A percentile compares a stretch with the other conserved stretches of the same genome.
These are phyloP conservation scores for Leishmania guyanensis DNA, from an alignment of 208 protist genomes.

Conservation along the genomic window DNA sequence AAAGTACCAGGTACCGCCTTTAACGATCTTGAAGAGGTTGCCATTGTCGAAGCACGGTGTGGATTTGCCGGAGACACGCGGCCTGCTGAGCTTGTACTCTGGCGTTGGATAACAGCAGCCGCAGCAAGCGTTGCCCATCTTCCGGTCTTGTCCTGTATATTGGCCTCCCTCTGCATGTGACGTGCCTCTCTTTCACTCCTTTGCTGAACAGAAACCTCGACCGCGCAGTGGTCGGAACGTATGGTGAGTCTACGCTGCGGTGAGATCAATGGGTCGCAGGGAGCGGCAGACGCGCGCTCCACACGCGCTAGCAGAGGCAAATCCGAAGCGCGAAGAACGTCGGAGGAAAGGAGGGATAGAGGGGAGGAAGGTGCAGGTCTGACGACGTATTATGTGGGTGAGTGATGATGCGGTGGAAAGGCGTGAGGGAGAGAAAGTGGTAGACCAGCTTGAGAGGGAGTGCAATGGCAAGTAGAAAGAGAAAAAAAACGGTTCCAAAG, in stretches of 20 bases:
- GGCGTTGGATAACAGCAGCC: conserved; percentile 35
- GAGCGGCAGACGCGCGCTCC: not conserved
- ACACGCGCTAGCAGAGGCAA: conserved; percentile 12
- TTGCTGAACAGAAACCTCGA: not conserved
- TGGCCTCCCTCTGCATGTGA: not conserved
- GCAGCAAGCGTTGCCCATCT: conserved; percentile 33
- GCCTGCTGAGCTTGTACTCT: conserved; percentile 36
- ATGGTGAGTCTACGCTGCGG: not conserved
- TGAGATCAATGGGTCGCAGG: not conserved
- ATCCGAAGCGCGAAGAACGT: not conserved
- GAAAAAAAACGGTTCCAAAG: not conserved
- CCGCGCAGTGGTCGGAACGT: not conserved
- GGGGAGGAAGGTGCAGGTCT: not conserved
- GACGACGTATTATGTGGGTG: not conserved
- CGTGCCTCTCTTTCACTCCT: not conserved
- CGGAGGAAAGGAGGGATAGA: not conserved
- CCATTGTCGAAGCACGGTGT: conserved; percentile 65
- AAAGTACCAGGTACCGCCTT: conserved; percentile 67
- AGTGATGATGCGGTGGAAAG: not conserved
- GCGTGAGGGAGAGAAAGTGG: not conserved
- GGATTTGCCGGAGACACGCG: conserved; percentile 49
- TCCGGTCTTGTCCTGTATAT: not conserved
- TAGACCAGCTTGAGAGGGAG: not conserved
- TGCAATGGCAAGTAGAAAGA: not conserved
- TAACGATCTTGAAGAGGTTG: conserved; percentile 61